These are phyloP conservation scores for Rhizomucor miehei DNA, from an alignment of 371 early-diverging fungal species.

Conservation along the genomic window DNA sequence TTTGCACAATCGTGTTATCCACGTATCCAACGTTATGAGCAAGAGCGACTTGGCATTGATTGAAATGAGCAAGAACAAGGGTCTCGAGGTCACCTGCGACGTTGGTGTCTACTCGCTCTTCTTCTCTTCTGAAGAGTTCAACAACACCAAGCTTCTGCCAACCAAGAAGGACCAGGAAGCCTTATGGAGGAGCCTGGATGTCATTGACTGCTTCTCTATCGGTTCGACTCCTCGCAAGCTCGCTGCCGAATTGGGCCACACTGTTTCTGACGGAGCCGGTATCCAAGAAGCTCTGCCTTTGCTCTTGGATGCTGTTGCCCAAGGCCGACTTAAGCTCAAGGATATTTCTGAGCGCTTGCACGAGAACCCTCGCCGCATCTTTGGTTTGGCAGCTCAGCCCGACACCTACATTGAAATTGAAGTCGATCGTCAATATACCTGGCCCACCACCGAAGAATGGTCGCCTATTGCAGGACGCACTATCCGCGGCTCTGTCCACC, in stretches of 20 bases:
- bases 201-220: conserved; percentile 89
- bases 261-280: conserved; percentile 48
- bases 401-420: conserved; percentile 91
- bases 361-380: conserved; percentile 85
- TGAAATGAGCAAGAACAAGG: conserved; percentile 82
- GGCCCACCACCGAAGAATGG: conserved; percentile 36
- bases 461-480: conserved; percentile 48
- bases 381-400: conserved; percentile 81
- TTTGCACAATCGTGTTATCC: conserved; percentile 78
- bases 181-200: conserved; percentile 77
- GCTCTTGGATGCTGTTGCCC: conserved; percentile 79
- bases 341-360: conserved; percentile 75
- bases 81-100: conserved; percentile 92
- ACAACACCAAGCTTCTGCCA: conserved; percentile 43
- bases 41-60: conserved; percentile 83
- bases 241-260: conserved; percentile 48
- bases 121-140: conserved; percentile 51
- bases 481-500: conserved; percentile 67
- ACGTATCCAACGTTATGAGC: conserved; percentile 81
- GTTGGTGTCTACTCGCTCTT: conserved; percentile 83
- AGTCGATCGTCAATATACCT: conserved; percentile 53
- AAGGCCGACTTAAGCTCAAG: conserved; percentile 76
- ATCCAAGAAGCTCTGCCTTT: conserved; percentile 77
- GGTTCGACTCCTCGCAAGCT: conserved; percentile 69
- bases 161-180: conserved; percentile 58